These are phyloP conservation scores for Grifola frondosa DNA, from an alignment of 1,284 basidiomycete genomes.

Conservation along the genomic window DNA sequence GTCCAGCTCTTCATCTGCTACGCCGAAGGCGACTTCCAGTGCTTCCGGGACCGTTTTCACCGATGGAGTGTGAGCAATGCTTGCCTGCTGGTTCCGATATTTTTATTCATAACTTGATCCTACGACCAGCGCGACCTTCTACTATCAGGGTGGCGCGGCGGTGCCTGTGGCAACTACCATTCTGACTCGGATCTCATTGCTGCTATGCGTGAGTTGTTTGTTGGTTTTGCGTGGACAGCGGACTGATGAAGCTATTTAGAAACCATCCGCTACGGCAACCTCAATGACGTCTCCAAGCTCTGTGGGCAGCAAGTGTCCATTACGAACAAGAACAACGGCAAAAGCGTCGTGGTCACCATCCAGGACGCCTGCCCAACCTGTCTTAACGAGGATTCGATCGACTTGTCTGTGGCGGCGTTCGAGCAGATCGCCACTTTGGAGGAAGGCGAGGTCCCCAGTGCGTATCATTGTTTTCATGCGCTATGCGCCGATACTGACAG, in stretches of 20 bases:
- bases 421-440: slow-evolving; percentile 49
- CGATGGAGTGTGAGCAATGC: slow-evolving; percentile 48
- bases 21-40: slow-evolving; percentile 14
- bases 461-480: slow-evolving; percentile 25
- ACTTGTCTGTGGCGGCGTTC: slow-evolving; percentile 82
- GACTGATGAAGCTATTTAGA: slow-evolving; percentile 16
- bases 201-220: slow-evolving; percentile 56
- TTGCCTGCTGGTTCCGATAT: not conserved
- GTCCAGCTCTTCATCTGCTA: slow-evolving; percentile 6
- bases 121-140: slow-evolving; percentile 26
- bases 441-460: slow-evolving; percentile 64
- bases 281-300: slow-evolving; percentile 46
- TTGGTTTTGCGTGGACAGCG: not conserved
- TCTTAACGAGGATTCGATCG: slow-evolving; percentile 63
- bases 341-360: slow-evolving; percentile 61
- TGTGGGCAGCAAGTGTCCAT: slow-evolving; percentile 71
- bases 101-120: slow-evolving; percentile 4
- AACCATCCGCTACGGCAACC: slow-evolving; percentile 54
- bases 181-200: slow-evolving; percentile 66
- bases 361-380: slow-evolving; percentile 89
- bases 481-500: not conserved
- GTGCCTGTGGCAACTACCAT: slow-evolving; percentile 74
- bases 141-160: slow-evolving; percentile 66
- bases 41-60: slow-evolving; percentile 19
- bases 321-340: slow-evolving; percentile 57